These are phyloP conservation scores for Acacia pycnantha DNA, from an alignment of 331 rosid species.

Conservation along the genomic window DNA sequence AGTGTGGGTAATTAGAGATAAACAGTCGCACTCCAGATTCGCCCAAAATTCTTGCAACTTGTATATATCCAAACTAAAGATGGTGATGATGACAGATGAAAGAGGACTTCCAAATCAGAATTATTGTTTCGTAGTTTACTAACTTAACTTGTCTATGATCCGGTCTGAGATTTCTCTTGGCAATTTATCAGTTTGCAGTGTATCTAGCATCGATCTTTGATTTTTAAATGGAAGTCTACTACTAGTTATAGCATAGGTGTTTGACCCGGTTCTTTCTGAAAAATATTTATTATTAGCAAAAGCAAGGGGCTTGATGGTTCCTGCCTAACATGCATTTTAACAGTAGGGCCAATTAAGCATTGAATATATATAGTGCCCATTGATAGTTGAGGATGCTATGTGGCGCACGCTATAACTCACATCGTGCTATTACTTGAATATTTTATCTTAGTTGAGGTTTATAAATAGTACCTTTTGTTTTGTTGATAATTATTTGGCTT, in stretches of 20 bases:
- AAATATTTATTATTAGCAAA: not conserved
- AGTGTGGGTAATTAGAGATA: too few species aligned
- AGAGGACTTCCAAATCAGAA: not conserved
- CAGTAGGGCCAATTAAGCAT: not conserved
- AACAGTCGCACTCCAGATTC: too few species aligned
- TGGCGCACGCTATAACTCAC: not conserved
- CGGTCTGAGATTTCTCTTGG: not conserved
- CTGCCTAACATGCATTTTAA: constrained; percentile 16
- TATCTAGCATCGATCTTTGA: constrained; percentile 16
- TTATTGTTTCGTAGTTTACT: constrained; percentile 25
- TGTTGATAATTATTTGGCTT: not conserved
- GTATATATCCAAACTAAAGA: not conserved
- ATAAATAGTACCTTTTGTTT: not conserved
- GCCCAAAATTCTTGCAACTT: too few species aligned
- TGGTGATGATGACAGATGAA: not conserved
- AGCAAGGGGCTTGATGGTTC: not conserved
- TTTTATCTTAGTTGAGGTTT: not conserved
- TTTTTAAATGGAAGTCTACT: not conserved
- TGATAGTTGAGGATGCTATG: not conserved
- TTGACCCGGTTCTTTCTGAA: not conserved
- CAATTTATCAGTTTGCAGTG: constrained; percentile 9
- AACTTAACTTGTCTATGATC: constrained; percentile 16
- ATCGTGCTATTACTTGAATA: not conserved
- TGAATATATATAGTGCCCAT: not conserved
- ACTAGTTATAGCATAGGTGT: not conserved